Base-by-base conservation (phyloP, 257 asterid genomes). In the Primulina tabacum region DNA sequence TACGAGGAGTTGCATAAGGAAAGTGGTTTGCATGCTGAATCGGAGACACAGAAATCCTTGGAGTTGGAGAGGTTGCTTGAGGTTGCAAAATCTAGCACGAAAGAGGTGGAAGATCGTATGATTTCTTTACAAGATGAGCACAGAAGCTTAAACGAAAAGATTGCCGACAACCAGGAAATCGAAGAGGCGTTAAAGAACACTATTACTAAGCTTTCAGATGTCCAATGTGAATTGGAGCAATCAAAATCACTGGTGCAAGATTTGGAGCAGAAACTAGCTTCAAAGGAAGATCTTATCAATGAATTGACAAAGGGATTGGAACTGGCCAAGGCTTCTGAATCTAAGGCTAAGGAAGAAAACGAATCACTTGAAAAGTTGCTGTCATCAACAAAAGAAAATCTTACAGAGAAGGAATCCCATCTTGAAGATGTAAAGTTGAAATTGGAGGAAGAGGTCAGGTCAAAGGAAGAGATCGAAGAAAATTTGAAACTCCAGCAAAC, bases 31-130 rank as follows among this genome's bases (percentile, higher is more conserved):
- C 83, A 78, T 74, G 94, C 89, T 10, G 98, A 90, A 76, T 81
- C 88, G 4, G 96, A 90, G 86, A 72, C 81, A 1, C 82, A 77
- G 67, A 87, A 76, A 78, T 95, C 86, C 30, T 71, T 71, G 68
- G 97, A 90, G 71, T 73, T 88, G 12, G 97, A 87, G 78, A 84
- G 70, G 67, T 69, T 87, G 85, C 94, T 93, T 7, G 95, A 89
- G 80, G 58, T 61, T 53, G 90, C 95, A 4, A 84, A 81, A 79
- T 64, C 77, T 29, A 88, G 80, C 38, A 85, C 88, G 24, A 84
- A 78, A 65, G 92, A 81, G 60, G 66, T 79, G 80, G 97, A 87
- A 80, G 86, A 82, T 64, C 90, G 83, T 79, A 75, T 86, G 70
- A 81, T 82, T 63, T 77, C 87, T 43, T 59, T 90, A 53, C 89